phyloP scores from a whole-genome alignment of 352 stramenopile species.

The Pythium sp. region DNA sequence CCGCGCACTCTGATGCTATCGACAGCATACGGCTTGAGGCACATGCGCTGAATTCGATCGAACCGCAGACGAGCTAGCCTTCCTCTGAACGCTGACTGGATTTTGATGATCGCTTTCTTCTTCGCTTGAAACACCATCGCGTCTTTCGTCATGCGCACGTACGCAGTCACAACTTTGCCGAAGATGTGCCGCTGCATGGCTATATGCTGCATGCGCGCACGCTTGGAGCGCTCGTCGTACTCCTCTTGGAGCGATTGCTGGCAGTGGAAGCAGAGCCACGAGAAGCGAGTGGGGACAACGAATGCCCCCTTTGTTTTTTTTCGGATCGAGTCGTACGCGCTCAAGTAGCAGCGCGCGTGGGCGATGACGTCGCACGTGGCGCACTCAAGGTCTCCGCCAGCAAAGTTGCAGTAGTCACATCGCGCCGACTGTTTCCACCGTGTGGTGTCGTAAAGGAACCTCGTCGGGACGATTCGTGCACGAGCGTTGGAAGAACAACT shows the following conservation, averaged over 20 bases:
- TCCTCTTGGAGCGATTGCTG: constrained; percentile 44
- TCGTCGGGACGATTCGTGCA: constrained; percentile 25
- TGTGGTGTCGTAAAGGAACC: constrained; percentile 51
- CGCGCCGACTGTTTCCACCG: constrained; percentile 35
- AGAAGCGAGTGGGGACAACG: constrained; percentile 50
- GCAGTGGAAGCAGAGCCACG: constrained; percentile 59
- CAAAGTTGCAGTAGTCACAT: constrained; percentile 64
- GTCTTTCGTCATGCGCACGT: constrained; percentile 68
- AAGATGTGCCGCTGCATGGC: constrained; percentile 49
- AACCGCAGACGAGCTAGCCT: constrained; percentile 49
- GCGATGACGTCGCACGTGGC: constrained; percentile 65
- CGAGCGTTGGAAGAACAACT: neutral
- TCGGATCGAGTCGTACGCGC: constrained; percentile 28
- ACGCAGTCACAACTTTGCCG: constrained; percentile 50
- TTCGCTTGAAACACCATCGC: constrained; percentile 54
- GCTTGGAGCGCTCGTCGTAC: constrained; percentile 52
- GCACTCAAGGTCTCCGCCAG: constrained; percentile 62
- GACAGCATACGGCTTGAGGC: constrained; percentile 57
- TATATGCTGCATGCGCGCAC: constrained; percentile 34
- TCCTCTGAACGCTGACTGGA: constrained; percentile 52
- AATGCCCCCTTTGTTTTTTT: constrained; percentile 55
- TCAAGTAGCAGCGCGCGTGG: constrained; percentile 53
- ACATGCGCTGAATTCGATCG: constrained; percentile 42
- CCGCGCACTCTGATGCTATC: constrained; percentile 32
- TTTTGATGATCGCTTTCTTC: constrained; percentile 49